Evolutionary conservation across 257 asterid genomes (phyloP).

Genomic region (Solanum lycopersicoides): DNA sequence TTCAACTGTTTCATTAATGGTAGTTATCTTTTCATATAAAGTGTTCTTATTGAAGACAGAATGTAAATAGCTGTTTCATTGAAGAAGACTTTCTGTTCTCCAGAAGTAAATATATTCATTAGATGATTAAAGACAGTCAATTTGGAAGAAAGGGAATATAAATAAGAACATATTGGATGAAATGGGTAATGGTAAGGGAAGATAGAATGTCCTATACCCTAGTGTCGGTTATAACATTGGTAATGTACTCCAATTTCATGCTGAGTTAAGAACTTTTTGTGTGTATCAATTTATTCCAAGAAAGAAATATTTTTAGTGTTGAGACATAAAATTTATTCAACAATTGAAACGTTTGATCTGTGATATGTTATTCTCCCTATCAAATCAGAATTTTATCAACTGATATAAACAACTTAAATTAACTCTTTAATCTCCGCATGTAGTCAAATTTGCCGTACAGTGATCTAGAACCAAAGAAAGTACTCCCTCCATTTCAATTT

Average conservation of each 20-base stretch:
- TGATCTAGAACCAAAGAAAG: background rate
- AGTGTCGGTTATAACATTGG: background rate
- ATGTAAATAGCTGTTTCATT: background rate
- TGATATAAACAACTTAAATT: background rate
- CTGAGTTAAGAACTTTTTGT: background rate
- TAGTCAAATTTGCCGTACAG: background rate
- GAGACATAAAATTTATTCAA: background rate
- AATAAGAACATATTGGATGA: background rate
- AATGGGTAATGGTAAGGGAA: background rate
- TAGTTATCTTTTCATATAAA: background rate
- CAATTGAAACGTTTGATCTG: background rate
- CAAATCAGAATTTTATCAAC: background rate
- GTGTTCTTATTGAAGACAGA: background rate
- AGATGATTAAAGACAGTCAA: background rate
- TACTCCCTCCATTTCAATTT: background rate
- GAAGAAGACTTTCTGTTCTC: background rate
- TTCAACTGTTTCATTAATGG: background rate
- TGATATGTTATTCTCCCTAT: background rate
- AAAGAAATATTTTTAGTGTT: background rate
- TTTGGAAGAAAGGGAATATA: background rate
- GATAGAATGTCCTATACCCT: background rate
- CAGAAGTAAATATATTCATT: background rate
- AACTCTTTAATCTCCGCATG: background rate
- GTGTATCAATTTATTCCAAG: background rate
- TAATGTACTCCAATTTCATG: background rate